Percentiles rank a stretch among this genome's conserved stretches.
Evolutionary conservation across 352 stramenopile species (phyloP).

Genomic region (Phytopythium sindhum): DNA sequence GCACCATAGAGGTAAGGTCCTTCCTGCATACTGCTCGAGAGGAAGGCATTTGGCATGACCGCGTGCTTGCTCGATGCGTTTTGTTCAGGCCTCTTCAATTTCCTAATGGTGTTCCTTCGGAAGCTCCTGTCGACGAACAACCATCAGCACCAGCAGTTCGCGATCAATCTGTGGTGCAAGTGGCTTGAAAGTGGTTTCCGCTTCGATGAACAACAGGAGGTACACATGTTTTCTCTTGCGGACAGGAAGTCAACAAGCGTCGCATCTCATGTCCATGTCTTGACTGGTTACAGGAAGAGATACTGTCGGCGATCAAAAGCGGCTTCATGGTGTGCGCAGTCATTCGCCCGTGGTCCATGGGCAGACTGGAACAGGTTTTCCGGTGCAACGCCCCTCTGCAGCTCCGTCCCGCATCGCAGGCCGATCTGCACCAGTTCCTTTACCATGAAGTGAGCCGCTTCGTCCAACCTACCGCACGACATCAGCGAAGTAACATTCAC

Average conservation of each 20-base stretch:
- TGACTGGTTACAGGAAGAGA: conserved; percentile 37
- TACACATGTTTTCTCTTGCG: conserved; percentile 15
- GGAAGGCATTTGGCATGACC: neutral
- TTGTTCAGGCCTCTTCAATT: conserved; percentile 66
- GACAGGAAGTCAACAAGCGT: neutral
- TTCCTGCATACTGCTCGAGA: neutral
- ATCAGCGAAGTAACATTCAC: conserved; percentile 8
- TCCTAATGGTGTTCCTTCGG: conserved; percentile 77
- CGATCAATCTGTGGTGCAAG: conserved; percentile 68
- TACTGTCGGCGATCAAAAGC: conserved; percentile 52
- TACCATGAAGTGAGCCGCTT: conserved; percentile 40
- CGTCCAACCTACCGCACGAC: conserved; percentile 19
- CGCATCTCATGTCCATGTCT: neutral
- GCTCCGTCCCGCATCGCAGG: conserved; percentile 34
- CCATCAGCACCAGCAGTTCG: conserved; percentile 43
- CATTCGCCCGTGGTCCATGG: conserved; percentile 40
- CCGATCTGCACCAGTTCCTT: conserved; percentile 38
- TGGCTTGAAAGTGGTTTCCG: conserved; percentile 41
- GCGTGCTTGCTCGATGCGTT: neutral
- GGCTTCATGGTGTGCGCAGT: conserved; percentile 33
- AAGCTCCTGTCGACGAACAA: conserved; percentile 67
- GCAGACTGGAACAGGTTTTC: conserved; percentile 41
- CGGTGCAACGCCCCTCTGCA: conserved; percentile 4
- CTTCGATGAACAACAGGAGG: conserved; percentile 65
- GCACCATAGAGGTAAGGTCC: conserved; percentile 33